These are phyloP conservation scores for Lachancea cidri DNA, from an alignment of 805 yeast species.

Conservation along the genomic window DNA sequence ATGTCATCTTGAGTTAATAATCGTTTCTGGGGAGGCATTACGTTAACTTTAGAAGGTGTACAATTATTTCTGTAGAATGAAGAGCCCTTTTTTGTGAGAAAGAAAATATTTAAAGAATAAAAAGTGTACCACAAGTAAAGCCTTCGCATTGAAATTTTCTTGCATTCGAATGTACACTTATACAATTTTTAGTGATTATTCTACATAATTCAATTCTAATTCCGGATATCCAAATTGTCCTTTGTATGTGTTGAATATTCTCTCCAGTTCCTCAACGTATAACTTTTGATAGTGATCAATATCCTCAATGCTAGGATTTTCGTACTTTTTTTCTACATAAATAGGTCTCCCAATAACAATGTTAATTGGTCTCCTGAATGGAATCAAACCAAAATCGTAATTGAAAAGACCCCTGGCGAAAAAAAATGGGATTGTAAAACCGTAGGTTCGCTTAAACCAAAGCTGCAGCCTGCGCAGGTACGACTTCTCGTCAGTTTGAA, in stretches of 20 bases:
- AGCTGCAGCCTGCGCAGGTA: conserved; percentile 54
- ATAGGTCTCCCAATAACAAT: conserved; percentile 72
- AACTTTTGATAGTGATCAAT: conserved; percentile 67
- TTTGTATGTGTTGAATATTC: conserved; percentile 65
- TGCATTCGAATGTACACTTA: neutral
- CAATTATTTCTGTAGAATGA: neutral
- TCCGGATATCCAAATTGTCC: conserved; percentile 37
- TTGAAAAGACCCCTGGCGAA: conserved; percentile 90
- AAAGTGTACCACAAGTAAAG: too few species aligned
- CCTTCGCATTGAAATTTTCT: too few species aligned
- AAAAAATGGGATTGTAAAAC: conserved; percentile 87
- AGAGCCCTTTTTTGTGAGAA: neutral
- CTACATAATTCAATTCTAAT: conserved; percentile 26
- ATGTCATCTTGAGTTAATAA: conserved; percentile 57
- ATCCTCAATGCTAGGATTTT: conserved; percentile 42
- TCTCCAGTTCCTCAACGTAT: conserved; percentile 59
- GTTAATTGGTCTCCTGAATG: conserved; percentile 75
- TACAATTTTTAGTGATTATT: conserved; percentile 4
- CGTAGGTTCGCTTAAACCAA: conserved; percentile 64
- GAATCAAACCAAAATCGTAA: conserved; percentile 86
- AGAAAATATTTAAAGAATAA: too few species aligned
- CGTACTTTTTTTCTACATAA: conserved; percentile 43
- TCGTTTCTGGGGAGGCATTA: conserved; percentile 37
- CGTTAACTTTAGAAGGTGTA: neutral
- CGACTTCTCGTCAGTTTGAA: conserved; percentile 41